Percentiles rank a stretch among this genome's conserved stretches.
These are phyloP conservation scores for Aspergillus sojae DNA, from an alignment of 2,329 filamentous ascomycete species.

Conservation along the genomic window DNA sequence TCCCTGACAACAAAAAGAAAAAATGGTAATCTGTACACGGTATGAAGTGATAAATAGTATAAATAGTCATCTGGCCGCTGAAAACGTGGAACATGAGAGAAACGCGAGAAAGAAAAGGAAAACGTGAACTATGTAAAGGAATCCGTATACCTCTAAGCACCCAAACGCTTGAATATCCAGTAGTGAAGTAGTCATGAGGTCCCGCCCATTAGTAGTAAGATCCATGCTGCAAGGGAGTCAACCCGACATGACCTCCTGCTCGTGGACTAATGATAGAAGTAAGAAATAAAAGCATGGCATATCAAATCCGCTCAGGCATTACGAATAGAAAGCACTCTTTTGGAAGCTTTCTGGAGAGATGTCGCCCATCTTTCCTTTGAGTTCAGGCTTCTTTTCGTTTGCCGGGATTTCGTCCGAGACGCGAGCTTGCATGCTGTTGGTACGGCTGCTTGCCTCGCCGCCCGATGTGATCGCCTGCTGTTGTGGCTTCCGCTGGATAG, in stretches of 20 bases:
- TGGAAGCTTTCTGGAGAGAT: slow-evolving; percentile 71
- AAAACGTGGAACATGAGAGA: neutral
- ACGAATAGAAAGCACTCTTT: slow-evolving; percentile 70
- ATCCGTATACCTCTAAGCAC: slow-evolving; percentile 3
- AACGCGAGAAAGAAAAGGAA: neutral
- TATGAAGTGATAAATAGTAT: slow-evolving; percentile 6
- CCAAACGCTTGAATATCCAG: slow-evolving; percentile 3
- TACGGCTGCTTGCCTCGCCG: slow-evolving; percentile 49
- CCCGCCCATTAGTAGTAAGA: slow-evolving; percentile 1
- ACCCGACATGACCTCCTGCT: neutral
- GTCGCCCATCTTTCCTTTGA: slow-evolving; percentile 64
- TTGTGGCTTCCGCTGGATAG: slow-evolving; percentile 60
- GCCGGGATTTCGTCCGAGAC: slow-evolving; percentile 24
- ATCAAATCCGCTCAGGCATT: slow-evolving; percentile 23
- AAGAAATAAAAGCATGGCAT: neutral
- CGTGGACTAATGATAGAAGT: slow-evolving; percentile 20
- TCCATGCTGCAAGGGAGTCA: neutral
- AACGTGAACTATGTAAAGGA: neutral
- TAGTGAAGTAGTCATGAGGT: neutral
- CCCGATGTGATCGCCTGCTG: slow-evolving; percentile 48
- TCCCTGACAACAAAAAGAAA: neutral
- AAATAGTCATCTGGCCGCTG: neutral
- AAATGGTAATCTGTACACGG: slow-evolving; percentile 6
- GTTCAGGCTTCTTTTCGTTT: slow-evolving; percentile 48
- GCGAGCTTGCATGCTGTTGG: slow-evolving; percentile 55